Evolutionary conservation across 1,284 basidiomycete genomes (phyloP).

Genomic region (Earliella scabrosa): DNA sequence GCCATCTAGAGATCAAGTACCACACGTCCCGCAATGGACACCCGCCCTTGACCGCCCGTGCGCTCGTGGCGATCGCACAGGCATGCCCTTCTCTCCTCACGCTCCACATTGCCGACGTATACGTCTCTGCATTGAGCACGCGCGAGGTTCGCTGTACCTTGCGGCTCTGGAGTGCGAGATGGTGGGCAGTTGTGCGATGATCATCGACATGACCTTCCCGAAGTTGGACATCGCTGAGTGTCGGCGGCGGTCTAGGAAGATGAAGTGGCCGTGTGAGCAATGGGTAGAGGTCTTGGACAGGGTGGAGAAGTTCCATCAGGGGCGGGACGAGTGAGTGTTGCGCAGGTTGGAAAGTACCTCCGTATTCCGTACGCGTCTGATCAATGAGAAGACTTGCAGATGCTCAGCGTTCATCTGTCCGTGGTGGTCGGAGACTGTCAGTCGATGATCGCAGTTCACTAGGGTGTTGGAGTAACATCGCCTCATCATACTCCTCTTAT

Average conservation of each 20-base stretch:
- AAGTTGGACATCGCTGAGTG: conserved; percentile 1
- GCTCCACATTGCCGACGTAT: not conserved
- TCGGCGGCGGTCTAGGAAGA: not conserved
- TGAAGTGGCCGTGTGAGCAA: too few relatives aligned
- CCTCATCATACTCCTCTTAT: too few relatives aligned
- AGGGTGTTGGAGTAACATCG: too few relatives aligned
- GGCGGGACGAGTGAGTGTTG: too few relatives aligned
- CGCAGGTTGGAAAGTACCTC: too few relatives aligned
- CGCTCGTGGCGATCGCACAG: not conserved
- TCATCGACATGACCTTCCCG: conserved; percentile 12
- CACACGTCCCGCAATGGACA: not conserved
- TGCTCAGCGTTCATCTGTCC: too few relatives aligned
- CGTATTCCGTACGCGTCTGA: too few relatives aligned
- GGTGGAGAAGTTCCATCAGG: too few relatives aligned
- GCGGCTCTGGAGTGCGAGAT: not conserved
- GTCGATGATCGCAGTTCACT: too few relatives aligned
- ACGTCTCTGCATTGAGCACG: not conserved
- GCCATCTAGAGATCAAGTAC: not conserved
- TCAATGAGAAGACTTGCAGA: too few relatives aligned
- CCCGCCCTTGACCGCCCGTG: not conserved
- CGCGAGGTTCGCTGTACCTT: not conserved
- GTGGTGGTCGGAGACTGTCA: too few relatives aligned
- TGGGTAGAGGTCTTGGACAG: too few relatives aligned
- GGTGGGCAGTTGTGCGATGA: not conserved
- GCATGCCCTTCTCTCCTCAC: not conserved